Evolutionary conservation across 345 rosid species (phyloP).

Genomic region (Euclidium syriacum): DNA sequence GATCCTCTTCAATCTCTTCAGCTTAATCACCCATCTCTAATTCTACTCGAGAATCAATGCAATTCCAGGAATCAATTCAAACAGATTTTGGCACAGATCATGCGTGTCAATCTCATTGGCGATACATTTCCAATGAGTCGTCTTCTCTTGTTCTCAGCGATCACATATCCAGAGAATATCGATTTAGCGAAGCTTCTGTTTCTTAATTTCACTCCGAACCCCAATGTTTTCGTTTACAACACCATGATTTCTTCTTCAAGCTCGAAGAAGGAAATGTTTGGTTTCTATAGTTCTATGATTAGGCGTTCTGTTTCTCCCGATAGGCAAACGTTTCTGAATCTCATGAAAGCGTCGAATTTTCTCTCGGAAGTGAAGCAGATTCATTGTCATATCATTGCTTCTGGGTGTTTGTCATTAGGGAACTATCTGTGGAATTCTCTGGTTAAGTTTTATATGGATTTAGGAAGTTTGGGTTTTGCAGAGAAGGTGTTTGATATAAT

Average conservation of each 20-base stretch:
- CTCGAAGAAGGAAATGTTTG: slow-evolving; percentile 23
- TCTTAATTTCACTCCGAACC: slow-evolving; percentile 39
- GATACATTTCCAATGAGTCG: slow-evolving; percentile 60
- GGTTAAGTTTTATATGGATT: slow-evolving; percentile 40
- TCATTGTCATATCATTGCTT: slow-evolving; percentile 44
- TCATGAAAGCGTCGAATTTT: slow-evolving; percentile 29
- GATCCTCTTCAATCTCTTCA: slow-evolving; percentile 42
- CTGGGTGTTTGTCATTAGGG: slow-evolving; percentile 29
- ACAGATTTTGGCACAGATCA: slow-evolving; percentile 45
- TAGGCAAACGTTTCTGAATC: slow-evolving; percentile 38
- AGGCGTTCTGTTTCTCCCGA: slow-evolving; percentile 37
- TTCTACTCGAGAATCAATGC: slow-evolving; percentile 48
- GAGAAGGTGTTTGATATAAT: slow-evolving; percentile 33
- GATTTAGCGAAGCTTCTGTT: slow-evolving; percentile 43
- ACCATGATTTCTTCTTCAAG: slow-evolving; percentile 43
- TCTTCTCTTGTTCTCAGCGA: slow-evolving; percentile 43
- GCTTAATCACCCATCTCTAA: slow-evolving; percentile 42
- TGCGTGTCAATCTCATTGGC: slow-evolving; percentile 44
- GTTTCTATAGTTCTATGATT: slow-evolving; percentile 40
- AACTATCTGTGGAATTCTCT: slow-evolving; percentile 48
- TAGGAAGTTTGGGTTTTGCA: slow-evolving; percentile 41
- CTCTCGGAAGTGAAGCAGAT: slow-evolving; percentile 41
- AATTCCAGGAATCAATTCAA: slow-evolving; percentile 39
- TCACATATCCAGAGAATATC: slow-evolving; percentile 41
- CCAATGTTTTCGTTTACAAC: slow-evolving; percentile 44